Evolutionary conservation across 345 rosid species (phyloP).

Genomic region (Arabis hirsuta): DNA sequence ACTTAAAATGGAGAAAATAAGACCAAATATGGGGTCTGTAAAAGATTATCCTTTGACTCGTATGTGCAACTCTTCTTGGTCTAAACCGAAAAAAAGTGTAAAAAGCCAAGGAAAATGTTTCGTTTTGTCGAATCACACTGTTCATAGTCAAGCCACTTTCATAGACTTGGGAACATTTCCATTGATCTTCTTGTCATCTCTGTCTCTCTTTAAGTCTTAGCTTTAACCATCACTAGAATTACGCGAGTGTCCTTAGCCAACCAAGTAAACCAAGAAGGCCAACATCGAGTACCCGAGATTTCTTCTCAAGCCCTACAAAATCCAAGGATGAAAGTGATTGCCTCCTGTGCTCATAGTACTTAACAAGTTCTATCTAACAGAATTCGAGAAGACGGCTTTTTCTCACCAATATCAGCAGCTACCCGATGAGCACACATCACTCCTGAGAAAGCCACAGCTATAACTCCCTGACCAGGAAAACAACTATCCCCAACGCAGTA

Average conservation of each 20-base stretch:
- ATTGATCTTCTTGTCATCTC: not conserved
- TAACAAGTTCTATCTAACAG: constrained; percentile 13
- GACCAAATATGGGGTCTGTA: constrained; percentile 10
- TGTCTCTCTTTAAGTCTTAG: constrained; percentile 4
- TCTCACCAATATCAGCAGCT: constrained; percentile 94
- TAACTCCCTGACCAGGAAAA: constrained; percentile 98
- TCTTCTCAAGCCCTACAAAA: constrained; percentile 73
- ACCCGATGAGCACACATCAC: constrained; percentile 97
- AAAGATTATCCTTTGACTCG: not conserved
- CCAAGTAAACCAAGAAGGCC: constrained; percentile 75
- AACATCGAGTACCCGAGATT: constrained; percentile 63
- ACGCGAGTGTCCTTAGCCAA: constrained; percentile 84
- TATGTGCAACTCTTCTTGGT: constrained; percentile 14
- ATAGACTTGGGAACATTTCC: constrained; percentile 10
- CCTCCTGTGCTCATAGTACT: constrained; percentile 6
- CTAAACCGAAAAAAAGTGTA: not conserved
- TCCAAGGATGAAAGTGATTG: constrained; percentile 1
- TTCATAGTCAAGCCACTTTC: constrained; percentile 3
- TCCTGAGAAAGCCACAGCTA: constrained; percentile 97
- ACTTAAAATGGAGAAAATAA: not conserved
- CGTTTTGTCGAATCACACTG: not conserved
- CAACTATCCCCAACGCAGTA: constrained; percentile 98
- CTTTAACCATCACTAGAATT: constrained; percentile 27
- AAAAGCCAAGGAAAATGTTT: not conserved
- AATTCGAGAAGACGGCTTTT: not conserved